Base-by-base conservation (phyloP, 192 early-diverging fungal species). In the Backusella sp. region DNA sequence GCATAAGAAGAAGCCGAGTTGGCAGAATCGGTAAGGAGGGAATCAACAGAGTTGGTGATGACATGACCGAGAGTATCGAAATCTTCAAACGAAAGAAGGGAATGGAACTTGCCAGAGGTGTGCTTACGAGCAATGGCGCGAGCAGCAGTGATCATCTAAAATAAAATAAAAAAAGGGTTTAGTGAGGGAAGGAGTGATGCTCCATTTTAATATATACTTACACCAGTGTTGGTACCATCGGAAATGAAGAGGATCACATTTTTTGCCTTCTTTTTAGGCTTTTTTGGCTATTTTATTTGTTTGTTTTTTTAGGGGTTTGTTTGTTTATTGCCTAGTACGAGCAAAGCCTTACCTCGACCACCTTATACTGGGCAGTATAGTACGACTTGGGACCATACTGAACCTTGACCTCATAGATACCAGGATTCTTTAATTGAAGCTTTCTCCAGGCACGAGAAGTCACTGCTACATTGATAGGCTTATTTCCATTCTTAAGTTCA, bases 1-100 rank as follows among this genome's bases (percentile, higher is more conserved):
- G 86, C 82, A 81, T 91, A 91, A 73, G 90, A 77, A 7, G 85
- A 80, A 56, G 90, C 90, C n/a, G 87, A 89, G 82, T 91, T 91
- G 80, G 90, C 90, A 73, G 90, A 91, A 80, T 91, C 90, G 52
- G 90, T 91, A 53, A 90, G 73, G 32, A 91, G 83, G 26, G 87
- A 79, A 76, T 91, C 90, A 49, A 91, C 78, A 7, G 84, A 90
- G 76, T 91, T 89, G 83, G 90, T 90, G 80, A 84, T 86, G 66
- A 86, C 59, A 78, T 82, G 85, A 65, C 85, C 83, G 56, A 88
- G 76, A 52, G 85, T 73, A 41, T 86, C 87, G 80, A 88, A 88
- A 73, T 81, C 49, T 42, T 88, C 86, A 73, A 85, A 77, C 52
- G 77, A 34, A 26, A 86, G 52, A 39, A 79, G 73, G 32, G 82